Percentiles rank a stretch among this genome's conserved stretches.
Conservation (phyloP, 257 asterid genomes). For the Fraxinus pennsylvanica region DNA sequence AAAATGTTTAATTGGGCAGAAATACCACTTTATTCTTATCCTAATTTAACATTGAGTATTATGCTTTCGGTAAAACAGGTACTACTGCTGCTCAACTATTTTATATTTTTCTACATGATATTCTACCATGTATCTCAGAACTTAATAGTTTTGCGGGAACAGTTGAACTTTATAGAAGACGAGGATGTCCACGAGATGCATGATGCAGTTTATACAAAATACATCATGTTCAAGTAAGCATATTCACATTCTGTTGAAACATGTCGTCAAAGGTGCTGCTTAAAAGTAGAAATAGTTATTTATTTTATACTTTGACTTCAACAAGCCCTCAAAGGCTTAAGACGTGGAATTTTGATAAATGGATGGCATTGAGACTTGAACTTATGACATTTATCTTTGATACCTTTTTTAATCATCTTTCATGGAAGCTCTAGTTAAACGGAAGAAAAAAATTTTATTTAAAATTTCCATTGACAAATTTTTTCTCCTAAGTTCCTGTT, state of each 20-base stretch:
- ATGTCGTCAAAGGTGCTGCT: neutral
- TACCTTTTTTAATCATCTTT: neutral
- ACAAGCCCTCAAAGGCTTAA: neutral
- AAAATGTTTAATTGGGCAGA: neutral
- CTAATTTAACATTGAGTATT: neutral
- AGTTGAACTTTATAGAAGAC: slow-evolving; percentile 61
- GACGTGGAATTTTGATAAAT: neutral
- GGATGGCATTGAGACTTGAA: neutral
- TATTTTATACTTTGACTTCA: neutral
- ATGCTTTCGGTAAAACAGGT: slow-evolving; percentile 39
- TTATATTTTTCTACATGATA: slow-evolving; percentile 59
- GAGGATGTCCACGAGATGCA: slow-evolving; percentile 73
- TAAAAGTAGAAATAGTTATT: neutral
- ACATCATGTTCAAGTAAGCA: slow-evolving; percentile 79
- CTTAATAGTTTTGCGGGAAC: slow-evolving; percentile 59
- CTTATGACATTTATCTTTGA: neutral
- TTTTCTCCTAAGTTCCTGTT: neutral
- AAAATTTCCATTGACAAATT: neutral
- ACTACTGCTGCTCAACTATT: slow-evolving; percentile 56
- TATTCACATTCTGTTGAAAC: neutral
- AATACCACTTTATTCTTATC: neutral
- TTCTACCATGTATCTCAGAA: slow-evolving; percentile 66
- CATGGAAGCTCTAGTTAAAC: neutral
- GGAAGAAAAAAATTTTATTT: neutral
- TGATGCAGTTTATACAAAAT: slow-evolving; percentile 70